Conservation (phyloP, 2,329 filamentous ascomycete genomes). For the Polytolypa hystricis region DNA sequence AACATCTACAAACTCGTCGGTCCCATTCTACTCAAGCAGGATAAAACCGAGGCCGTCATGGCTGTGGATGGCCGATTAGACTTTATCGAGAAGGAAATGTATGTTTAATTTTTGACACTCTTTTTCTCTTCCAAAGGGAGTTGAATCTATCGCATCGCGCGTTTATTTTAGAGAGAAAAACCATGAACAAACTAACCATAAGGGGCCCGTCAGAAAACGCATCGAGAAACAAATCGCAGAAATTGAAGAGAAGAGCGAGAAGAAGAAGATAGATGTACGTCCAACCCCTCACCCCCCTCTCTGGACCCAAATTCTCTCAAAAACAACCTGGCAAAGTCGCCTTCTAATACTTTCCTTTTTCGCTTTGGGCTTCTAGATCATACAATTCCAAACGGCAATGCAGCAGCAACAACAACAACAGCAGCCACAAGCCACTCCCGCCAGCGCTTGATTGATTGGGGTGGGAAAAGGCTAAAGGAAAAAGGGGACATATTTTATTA, state of each 20-base stretch:
- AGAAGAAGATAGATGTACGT: slow-evolving; percentile 52
- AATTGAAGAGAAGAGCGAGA: slow-evolving; percentile 53
- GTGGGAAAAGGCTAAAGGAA: too few species aligned
- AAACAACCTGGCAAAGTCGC: slow-evolving; percentile 11
- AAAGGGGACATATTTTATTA: too few species aligned
- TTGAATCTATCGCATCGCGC: too few species aligned
- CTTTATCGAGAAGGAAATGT: slow-evolving; percentile 93
- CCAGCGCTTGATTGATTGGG: slow-evolving; percentile 23
- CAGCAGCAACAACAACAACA: slow-evolving; percentile 24
- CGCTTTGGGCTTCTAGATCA: slow-evolving; percentile 19
- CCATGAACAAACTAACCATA: background rate
- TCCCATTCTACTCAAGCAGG: slow-evolving; percentile 87
- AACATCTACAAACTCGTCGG: slow-evolving; percentile 95
- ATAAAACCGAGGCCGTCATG: slow-evolving; percentile 77
- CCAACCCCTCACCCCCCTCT: background rate
- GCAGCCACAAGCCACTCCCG: slow-evolving; percentile 20
- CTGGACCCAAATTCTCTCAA: background rate
- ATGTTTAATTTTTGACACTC: slow-evolving; percentile 25
- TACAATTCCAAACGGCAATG: slow-evolving; percentile 26
- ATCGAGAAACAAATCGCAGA: slow-evolving; percentile 56
- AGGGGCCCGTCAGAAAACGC: slow-evolving; percentile 41
- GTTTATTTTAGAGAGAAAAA: too few species aligned
- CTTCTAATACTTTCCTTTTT: background rate
- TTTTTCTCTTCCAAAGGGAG: background rate
- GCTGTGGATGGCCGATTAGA: slow-evolving; percentile 84